phyloP scores from a whole-genome alignment of 202 grass and related monocot species.

The Saccharum hybrid region DNA sequence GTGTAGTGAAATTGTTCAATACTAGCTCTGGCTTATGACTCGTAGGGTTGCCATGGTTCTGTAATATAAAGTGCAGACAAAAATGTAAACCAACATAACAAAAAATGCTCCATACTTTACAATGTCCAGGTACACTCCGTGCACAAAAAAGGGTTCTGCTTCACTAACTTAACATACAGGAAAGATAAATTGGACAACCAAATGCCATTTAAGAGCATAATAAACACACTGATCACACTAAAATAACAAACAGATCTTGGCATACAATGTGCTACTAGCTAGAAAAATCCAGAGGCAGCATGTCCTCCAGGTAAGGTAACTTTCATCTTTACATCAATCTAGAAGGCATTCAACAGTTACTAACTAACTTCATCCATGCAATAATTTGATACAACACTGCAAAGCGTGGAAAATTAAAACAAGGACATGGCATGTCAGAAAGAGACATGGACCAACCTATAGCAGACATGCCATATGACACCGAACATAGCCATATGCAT shows the following conservation, averaged over 20 bases:
- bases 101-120: background rate
- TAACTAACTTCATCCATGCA: background rate
- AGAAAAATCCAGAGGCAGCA: background rate
- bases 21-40: constrained; percentile 95
- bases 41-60: constrained; percentile 98
- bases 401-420: constrained; percentile 42
- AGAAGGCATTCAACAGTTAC: constrained; percentile 33
- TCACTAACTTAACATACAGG: constrained; percentile 1
- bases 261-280: background rate
- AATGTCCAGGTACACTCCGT: constrained; percentile 1
- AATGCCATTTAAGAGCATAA: constrained; percentile 25
- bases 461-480: constrained; percentile 61
- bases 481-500: constrained; percentile 43
- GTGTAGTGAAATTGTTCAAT: constrained; percentile 94
- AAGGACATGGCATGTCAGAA: constrained; percentile 30
- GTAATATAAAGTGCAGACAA: constrained; percentile 27
- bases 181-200: background rate
- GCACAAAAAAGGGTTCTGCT: constrained; percentile 1
- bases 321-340: constrained; percentile 27
- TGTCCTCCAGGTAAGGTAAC: background rate
- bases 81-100: constrained; percentile 34
- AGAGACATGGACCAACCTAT: constrained; percentile 50
- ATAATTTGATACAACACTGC: constrained; percentile 44
- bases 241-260: constrained; percentile 17
- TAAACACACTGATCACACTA: constrained; percentile 2